These are phyloP conservation scores for Glutinoglossum americanum DNA, from an alignment of 495 filamentous ascomycete species.

Conservation along the genomic window DNA sequence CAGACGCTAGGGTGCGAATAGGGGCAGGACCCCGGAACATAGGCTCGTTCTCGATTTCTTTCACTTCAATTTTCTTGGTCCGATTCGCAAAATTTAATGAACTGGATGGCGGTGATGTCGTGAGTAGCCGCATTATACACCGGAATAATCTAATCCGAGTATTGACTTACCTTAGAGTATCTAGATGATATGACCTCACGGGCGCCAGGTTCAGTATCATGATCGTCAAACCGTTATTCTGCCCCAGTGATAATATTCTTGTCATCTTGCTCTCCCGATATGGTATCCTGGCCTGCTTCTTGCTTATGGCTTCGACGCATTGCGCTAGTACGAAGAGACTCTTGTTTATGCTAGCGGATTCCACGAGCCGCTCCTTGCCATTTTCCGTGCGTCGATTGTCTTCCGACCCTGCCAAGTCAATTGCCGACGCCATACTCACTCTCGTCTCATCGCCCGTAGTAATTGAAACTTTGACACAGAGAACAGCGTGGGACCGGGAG, in stretches of 20 bases:
- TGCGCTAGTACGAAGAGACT: slow-evolving; percentile 85
- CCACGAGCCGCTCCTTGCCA: slow-evolving; percentile 75
- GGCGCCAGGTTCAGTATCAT: slow-evolving; percentile 95
- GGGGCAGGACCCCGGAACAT: slow-evolving; percentile 43
- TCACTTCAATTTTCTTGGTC: slow-evolving; percentile 89
- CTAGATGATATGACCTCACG: slow-evolving; percentile 68
- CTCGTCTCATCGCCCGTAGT: slow-evolving; percentile 46
- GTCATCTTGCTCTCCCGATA: slow-evolving; percentile 97
- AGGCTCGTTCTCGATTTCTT: slow-evolving; percentile 83
- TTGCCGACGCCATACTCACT: slow-evolving; percentile 73
- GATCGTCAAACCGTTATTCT: slow-evolving; percentile 86
- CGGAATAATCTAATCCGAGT: not conserved
- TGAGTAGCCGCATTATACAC: not conserved
- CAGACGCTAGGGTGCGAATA: slow-evolving; percentile 28
- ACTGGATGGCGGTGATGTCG: slow-evolving; percentile 20
- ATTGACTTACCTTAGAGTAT: slow-evolving; percentile 39
- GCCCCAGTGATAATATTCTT: slow-evolving; percentile 72
- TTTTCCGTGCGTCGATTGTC: slow-evolving; percentile 92
- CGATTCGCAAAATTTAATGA: slow-evolving; percentile 88
- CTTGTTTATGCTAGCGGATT: slow-evolving; percentile 98
- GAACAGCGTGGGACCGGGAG: slow-evolving; percentile 78
- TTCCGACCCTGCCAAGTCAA: slow-evolving; percentile 90
- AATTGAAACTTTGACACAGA: slow-evolving; percentile 72
- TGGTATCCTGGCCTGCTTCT: slow-evolving; percentile 61
- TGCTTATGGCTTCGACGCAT: slow-evolving; percentile 85